phyloP scores from a whole-genome alignment of 176 grass and related monocot genomes.

The Oryza glaberrima region DNA sequence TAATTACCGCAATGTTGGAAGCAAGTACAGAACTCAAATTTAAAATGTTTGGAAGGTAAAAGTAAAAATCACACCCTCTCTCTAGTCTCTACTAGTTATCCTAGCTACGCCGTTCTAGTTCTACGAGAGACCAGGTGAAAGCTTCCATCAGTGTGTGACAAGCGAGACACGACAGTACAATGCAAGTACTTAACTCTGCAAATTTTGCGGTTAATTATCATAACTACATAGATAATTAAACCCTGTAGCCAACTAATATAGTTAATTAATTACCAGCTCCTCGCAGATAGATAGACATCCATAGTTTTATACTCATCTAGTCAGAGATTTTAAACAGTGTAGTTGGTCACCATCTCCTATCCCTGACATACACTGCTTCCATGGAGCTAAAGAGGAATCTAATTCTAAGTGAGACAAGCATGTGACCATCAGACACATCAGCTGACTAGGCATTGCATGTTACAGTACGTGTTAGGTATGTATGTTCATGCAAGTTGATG shows the following conservation, averaged over 20 bases:
- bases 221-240: neutral
- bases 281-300: neutral
- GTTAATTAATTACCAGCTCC: neutral
- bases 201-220: neutral
- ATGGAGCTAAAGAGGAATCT: slow-evolving; percentile 43
- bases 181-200: neutral
- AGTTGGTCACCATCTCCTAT: slow-evolving; percentile 7
- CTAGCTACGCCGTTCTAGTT: neutral
- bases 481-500: neutral
- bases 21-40: neutral
- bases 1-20: neutral
- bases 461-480: neutral
- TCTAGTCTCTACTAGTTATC: neutral
- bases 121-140: neutral
- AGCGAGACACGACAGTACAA: slow-evolving; percentile 33
- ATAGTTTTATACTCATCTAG: neutral
- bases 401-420: slow-evolving; percentile 8
- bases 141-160: slow-evolving; percentile 22
- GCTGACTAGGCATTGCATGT: neutral
- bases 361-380: slow-evolving; percentile 42
- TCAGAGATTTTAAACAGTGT: slow-evolving; percentile 25
- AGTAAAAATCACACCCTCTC: neutral
- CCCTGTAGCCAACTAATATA: neutral
- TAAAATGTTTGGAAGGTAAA: neutral
- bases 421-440: neutral